Base-by-base conservation (phyloP, 2,329 filamentous ascomycete genomes). In the Paecilomyces dactylethromorphus region DNA sequence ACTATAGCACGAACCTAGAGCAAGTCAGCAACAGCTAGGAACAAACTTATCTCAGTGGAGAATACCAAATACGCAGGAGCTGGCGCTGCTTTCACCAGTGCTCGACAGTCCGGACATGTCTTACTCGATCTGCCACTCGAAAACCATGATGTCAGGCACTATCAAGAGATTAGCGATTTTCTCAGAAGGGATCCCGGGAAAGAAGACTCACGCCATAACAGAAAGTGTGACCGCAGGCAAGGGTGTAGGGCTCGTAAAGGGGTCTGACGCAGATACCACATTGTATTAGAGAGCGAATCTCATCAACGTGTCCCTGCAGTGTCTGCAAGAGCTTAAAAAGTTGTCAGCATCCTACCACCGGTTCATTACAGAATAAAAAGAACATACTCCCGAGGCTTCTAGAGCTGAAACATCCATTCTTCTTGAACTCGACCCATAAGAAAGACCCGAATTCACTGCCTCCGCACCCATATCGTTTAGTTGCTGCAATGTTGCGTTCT, bases 221-320 rank as follows among this genome's bases (percentile, higher is more conserved):
- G 72, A 88, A 89, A 6, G 87, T 89, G 70, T 90, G 87, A 3
- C 87, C 87, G 66, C 87, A 90, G 6, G 79, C 79, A 56, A 89
- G 79, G 18, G 84, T 87, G 72, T 85, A 90, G 1, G 87, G 87
- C 71, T 89, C 86, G 72, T 88, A 89, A 55, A 89, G 79, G 54
- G 87, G 81, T 58, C 84, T 81, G 64, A 87, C 83, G 72, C 87
- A 90, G 62, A 90, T 86, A 63, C 86, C 85, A 75, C 87, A 90
- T 59, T 84, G 86, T 65, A 87, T 76, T 32, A 87, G 78, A 31
- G 74, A 75, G 63, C 85, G 81, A 61, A 89, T 82, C 64, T 82
- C 79, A 65, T 86, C 81, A 53, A 89, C 80, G 70, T 88, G 84
- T 53, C 76, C 71, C 65, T 80, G 77, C 18, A 80, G 68, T 5